Evolutionary conservation across 345 rosid species (phyloP), one percentile per base, ranked within the genome.

Genomic region (Arabidopsis suecica): DNA sequence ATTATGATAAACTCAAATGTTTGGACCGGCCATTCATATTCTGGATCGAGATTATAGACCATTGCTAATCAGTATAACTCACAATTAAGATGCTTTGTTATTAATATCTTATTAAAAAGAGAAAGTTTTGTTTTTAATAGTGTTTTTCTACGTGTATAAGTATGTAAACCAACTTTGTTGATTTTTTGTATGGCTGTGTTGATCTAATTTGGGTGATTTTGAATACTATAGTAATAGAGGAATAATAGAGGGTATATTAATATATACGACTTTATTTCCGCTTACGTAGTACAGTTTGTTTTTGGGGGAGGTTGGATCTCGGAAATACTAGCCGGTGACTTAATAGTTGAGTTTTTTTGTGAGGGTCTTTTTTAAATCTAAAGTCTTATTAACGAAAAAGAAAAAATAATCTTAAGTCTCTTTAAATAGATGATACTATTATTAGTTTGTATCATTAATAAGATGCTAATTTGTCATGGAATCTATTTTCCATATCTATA

Each of bases 101-200:
- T 23, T 49, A n/a, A 50, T 23, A 49, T 49, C 18, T 10, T 60
- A 6, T 49, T 48, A 60, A 28, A 28, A 28, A 28, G 32, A 28
- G 25, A 28, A 28, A 28, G 4, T 28, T 28, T 28, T 28, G 4
- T 28, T 28, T 28, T 23, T 23, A 23, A 23, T 28, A 28, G 4
- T 25, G 3, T 28, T 28, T 28, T 28, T 28, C 18, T 20, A 12
- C 38, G 34, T 16, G 40, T 36, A 23, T 45, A 0, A 5, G 5
- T 54, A 68, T 25, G 61, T 53, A 59, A 48, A 36, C 11, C 51
- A 60, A 50, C 42, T 38, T 23, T 6, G 50, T 60, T 60, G 67
- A 47, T 11, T 47, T 57, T 22, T 38, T 10, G 13, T 16, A 28
- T 40, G 38, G 50, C 6, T 33, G 33, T 28, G 5, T 18, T 7